Evolutionary conservation across 495 filamentous ascomycete genomes (phyloP).

Genomic region (Penicillium waksmanii): DNA sequence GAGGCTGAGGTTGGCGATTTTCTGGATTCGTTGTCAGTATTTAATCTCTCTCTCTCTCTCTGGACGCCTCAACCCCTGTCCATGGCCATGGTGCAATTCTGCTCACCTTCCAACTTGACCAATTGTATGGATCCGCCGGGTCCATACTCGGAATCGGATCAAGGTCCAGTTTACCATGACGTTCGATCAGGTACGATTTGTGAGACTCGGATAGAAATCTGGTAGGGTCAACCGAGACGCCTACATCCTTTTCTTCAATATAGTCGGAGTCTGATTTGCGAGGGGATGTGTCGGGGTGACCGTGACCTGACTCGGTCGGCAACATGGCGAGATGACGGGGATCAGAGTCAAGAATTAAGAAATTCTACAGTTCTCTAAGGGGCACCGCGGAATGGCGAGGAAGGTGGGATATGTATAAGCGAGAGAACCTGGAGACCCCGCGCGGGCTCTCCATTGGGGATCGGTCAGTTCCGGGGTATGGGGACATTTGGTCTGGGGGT

Average conservation of each 20-base stretch:
- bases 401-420: not conserved
- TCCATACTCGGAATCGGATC: constrained; percentile 55
- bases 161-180: constrained; percentile 57
- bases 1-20: constrained; percentile 54
- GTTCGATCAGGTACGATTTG: constrained; percentile 50
- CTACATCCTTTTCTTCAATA: constrained; percentile 32
- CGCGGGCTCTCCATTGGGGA: constrained; percentile 5
- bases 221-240: constrained; percentile 13
- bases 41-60: not conserved
- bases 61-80: not conserved
- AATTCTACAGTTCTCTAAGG: too few relatives aligned
- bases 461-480: constrained; percentile 17
- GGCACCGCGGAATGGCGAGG: not conserved
- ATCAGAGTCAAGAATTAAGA: not conserved
- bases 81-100: not conserved
- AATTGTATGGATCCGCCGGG: constrained; percentile 58
- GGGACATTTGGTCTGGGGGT: not conserved
- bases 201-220: constrained; percentile 38
- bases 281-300: not conserved
- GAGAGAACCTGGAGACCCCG: constrained; percentile 5
- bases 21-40: constrained; percentile 32
- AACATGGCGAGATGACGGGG: constrained; percentile 12
- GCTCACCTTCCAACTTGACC: constrained; percentile 55
- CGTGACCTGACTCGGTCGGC: constrained; percentile 1
- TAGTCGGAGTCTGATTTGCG: constrained; percentile 23